phyloP scores from a whole-genome alignment of 495 filamentous ascomycete species.

The Xylaria bambusicola region DNA sequence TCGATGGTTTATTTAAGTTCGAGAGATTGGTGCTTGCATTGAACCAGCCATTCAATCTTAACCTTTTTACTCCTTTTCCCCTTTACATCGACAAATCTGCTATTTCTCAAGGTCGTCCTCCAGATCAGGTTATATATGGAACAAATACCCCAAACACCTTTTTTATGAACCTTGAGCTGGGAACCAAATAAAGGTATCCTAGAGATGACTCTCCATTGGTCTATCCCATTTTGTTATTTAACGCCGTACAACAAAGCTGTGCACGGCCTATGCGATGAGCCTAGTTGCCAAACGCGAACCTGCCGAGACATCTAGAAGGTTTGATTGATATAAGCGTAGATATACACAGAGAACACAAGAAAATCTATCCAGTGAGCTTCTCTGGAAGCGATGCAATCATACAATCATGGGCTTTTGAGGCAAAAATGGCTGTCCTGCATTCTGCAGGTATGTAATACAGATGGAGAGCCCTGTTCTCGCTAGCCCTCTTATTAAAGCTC shows the following conservation, averaged over 20 bases:
- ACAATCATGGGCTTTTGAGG: constrained; percentile 29
- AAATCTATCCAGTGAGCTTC: constrained; percentile 46
- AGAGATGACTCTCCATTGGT: background rate
- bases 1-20: no score
- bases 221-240: background rate
- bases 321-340: constrained; percentile 36
- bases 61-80: no score
- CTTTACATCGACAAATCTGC: no score
- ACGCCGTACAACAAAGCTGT: background rate
- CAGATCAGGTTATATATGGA: no score
- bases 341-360: constrained; percentile 44
- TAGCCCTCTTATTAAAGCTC: constrained; percentile 9
- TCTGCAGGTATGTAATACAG: constrained; percentile 10
- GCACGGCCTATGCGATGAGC: background rate
- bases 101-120: no score
- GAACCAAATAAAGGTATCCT: no score
- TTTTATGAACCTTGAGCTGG: no score
- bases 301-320: constrained; percentile 1
- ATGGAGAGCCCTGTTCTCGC: constrained; percentile 1
- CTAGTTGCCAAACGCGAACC: background rate
- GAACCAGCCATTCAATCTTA: no score
- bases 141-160: no score
- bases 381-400: constrained; percentile 39
- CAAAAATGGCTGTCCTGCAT: constrained; percentile 8
- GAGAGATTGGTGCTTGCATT: no score